phyloP scores from a whole-genome alignment of 1,284 basidiomycete genomes.

The Cerrena zonata region DNA sequence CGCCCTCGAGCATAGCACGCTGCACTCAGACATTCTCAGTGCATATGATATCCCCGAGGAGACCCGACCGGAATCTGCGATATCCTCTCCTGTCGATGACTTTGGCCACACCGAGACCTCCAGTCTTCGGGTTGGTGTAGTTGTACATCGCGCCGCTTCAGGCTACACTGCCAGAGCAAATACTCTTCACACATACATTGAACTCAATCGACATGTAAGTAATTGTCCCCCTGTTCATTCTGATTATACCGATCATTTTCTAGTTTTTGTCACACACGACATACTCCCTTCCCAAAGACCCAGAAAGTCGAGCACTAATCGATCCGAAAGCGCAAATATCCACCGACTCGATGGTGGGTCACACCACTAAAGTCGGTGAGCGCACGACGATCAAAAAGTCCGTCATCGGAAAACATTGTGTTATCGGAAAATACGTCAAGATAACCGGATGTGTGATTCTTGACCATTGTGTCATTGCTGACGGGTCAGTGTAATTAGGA shows the following conservation, averaged over 20 bases:
- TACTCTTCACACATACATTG: slow-evolving; percentile 76
- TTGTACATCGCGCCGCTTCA: slow-evolving; percentile 51
- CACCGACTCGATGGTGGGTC: slow-evolving; percentile 77
- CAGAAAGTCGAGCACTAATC: slow-evolving; percentile 57
- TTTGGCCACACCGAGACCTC: slow-evolving; percentile 31
- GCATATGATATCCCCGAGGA: slow-evolving; percentile 5
- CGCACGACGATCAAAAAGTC: slow-evolving; percentile 83
- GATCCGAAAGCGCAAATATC: slow-evolving; percentile 83
- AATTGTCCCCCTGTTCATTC: slow-evolving; percentile 3
- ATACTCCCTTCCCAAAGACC: slow-evolving; percentile 53
- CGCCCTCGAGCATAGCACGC: slow-evolving; percentile 57
- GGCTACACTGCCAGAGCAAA: slow-evolving; percentile 75
- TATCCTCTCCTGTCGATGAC: slow-evolving; percentile 42
- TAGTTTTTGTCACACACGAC: slow-evolving; percentile 49
- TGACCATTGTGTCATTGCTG: slow-evolving; percentile 84
- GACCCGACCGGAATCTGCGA: slow-evolving; percentile 25
- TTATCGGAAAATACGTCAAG: slow-evolving; percentile 82
- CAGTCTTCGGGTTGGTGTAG: slow-evolving; percentile 55
- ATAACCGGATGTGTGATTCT: slow-evolving; percentile 84
- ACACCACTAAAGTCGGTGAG: slow-evolving; percentile 79
- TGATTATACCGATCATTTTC: not conserved
- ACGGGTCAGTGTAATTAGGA: slow-evolving; percentile 62
- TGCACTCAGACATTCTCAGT: slow-evolving; percentile 23
- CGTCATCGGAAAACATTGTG: slow-evolving; percentile 82
- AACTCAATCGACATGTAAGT: slow-evolving; percentile 74